Evolutionary conservation across 2,329 filamentous ascomycete species (phyloP), one percentile per base, ranked within the genome.

Genomic region (Teratosphaeria destructans): DNA sequence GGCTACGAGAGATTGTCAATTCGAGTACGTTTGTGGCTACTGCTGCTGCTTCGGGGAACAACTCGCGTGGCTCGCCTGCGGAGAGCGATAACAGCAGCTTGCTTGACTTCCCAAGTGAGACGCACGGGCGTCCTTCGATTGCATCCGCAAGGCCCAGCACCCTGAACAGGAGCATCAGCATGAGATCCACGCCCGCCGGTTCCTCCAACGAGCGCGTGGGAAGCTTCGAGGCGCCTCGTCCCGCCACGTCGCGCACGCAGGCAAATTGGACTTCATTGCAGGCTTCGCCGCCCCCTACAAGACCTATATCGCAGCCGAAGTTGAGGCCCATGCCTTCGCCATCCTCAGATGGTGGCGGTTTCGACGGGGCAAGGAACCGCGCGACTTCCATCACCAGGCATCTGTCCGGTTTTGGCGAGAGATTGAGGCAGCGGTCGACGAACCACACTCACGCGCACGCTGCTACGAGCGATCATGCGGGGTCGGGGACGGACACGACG

Each of bases 1-100:
- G 88, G 63, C 81, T 95, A 37, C 85, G 92, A 52, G 91, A 96
- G 72, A 79, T 95, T 60, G 90, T 89, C n/a, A 92, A 84, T 60
- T 89, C 84, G 67, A 87, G 85, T 39, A 85, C 87, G 23, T 78
- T 93, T 47, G 75, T 85, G 52, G 63, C 65, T 29, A 54, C 23
- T 6, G 43, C 43, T 10, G 59, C 66, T 8, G 55, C 23, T 7
- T 62, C 60, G 29, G 55, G 63, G 16, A 49, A 49, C n/a, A 49
- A 49, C 19, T 49, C 43, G 19, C 56, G 60, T 26, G 59, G 54
- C 35, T 57, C 64, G 16, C 55, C 34, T 34, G 60, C 60, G 23
- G 57, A 57, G n/a, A 68, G 66, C 1, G 68, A 68, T 39, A 63
- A 65, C 26, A 67, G 61, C 63, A 71, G 70, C 39, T 52, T 67